phyloP scores from a whole-genome alignment of 257 asterid species.

The Solanum boliviense region DNA sequence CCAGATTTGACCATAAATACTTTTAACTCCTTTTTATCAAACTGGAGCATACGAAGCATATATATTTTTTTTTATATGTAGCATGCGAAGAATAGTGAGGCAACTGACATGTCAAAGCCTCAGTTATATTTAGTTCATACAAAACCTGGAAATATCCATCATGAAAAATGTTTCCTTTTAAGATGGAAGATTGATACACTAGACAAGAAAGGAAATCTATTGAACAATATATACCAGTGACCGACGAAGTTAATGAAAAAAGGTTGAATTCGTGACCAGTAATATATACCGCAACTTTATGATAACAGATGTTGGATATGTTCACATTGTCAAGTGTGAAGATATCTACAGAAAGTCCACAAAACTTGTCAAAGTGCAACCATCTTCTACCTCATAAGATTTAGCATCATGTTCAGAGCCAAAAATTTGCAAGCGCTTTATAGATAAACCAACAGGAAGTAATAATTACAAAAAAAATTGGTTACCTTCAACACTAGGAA shows the following conservation, averaged over 20 bases:
- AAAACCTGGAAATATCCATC: not conserved
- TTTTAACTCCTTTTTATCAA: not conserved
- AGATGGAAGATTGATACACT: not conserved
- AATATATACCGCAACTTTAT: not conserved
- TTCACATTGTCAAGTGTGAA: not conserved
- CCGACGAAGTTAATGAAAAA: not conserved
- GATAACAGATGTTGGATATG: not conserved
- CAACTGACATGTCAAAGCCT: not conserved
- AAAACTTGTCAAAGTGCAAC: not conserved
- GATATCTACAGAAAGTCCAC: not conserved
- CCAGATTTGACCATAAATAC: not conserved
- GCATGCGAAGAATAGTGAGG: not conserved
- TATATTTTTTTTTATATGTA: not conserved
- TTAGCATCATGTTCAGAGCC: not conserved
- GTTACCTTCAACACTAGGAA: conserved; percentile 33
- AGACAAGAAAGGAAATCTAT: not conserved
- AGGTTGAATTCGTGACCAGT: not conserved
- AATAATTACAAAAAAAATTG: not conserved
- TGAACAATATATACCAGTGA: not conserved
- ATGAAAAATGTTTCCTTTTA: not conserved
- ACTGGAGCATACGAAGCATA: not conserved
- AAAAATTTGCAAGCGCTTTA: not conserved
- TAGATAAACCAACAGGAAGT: not conserved
- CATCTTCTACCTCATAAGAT: not conserved
- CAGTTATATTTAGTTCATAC: not conserved